Evolutionary conservation across 331 rosid species (phyloP).

Genomic region (Pyrus hybrid): DNA sequence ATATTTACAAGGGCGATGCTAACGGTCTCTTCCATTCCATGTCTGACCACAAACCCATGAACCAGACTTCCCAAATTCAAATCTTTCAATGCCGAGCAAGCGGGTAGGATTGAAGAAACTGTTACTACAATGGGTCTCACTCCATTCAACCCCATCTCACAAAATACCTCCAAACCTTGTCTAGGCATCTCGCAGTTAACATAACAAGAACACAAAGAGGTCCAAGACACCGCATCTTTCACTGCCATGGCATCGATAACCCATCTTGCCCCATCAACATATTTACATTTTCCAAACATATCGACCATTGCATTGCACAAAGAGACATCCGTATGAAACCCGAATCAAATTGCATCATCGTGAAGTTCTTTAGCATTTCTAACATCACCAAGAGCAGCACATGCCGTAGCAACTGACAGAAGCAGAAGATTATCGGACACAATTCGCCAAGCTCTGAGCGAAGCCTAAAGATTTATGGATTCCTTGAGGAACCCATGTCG

Average conservation of each 20-base stretch:
- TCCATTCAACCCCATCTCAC: not conserved
- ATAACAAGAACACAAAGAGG: not conserved
- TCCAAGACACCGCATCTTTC: conserved; percentile 3
- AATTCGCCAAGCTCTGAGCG: conserved; percentile 15
- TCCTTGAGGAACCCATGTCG: conserved; percentile 26
- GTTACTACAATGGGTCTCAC: conserved; percentile 1
- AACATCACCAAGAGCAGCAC: conserved; percentile 32
- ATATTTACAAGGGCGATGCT: conserved; percentile 35
- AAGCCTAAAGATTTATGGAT: conserved; percentile 26
- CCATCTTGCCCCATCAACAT: not conserved
- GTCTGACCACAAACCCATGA: conserved; percentile 39
- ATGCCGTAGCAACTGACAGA: conserved; percentile 34
- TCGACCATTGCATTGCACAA: conserved; percentile 9
- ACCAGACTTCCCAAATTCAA: conserved; percentile 34
- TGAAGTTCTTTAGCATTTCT: not conserved
- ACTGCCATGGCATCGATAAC: not conserved
- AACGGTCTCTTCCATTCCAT: conserved; percentile 33
- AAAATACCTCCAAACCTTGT: not conserved
- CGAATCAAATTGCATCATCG: not conserved
- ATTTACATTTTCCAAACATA: not conserved
- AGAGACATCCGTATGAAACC: not conserved
- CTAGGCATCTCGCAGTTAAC: not conserved
- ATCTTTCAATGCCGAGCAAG: conserved; percentile 12
- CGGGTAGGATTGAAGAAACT: not conserved
- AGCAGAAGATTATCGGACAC: conserved; percentile 20